Conservation (phyloP, 192 early-diverging fungal genomes). For the Funneliformis mosseae region DNA sequence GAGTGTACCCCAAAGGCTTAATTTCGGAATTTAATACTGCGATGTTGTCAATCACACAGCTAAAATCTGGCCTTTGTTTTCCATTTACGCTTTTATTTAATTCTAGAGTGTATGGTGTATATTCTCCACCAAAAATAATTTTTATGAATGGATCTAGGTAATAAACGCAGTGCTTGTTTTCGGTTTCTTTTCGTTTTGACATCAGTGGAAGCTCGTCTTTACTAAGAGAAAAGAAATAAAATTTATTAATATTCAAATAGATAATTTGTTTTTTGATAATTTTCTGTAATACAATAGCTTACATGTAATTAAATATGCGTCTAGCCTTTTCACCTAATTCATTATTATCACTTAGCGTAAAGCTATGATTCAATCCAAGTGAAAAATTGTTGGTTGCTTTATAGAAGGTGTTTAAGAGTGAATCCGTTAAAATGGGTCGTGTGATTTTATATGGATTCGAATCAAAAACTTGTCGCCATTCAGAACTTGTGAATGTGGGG, state of each 20-base stretch:
- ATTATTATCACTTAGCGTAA: neutral
- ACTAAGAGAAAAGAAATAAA: constrained; percentile 25
- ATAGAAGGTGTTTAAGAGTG: too few species aligned
- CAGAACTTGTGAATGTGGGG: constrained; percentile 30
- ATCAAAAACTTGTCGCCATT: constrained; percentile 19
- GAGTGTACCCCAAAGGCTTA: constrained; percentile 22
- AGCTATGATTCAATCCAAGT: constrained; percentile 16
- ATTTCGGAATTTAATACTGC: constrained; percentile 31
- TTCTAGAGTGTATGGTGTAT: neutral
- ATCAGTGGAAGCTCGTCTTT: too few species aligned
- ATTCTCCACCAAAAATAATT: constrained; percentile 32
- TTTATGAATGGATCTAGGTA: constrained; percentile 21
- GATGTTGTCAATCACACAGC: constrained; percentile 24
- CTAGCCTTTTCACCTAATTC: constrained; percentile 23
- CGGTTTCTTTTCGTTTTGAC: too few species aligned
- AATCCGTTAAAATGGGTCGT: constrained; percentile 13
- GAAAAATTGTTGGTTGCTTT: constrained; percentile 21
- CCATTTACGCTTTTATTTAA: constrained; percentile 8
- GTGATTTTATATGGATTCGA: constrained; percentile 28
- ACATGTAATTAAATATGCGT: neutral
- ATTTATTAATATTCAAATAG: constrained; percentile 4
- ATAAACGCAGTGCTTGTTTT: constrained; percentile 11
- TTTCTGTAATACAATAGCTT: too few species aligned
- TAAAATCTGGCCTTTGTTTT: constrained; percentile 29
- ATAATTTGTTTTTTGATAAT: too few species aligned